phyloP scores from a whole-genome alignment of 2,329 filamentous ascomycete species.

The Xylariaceae sp. region DNA sequence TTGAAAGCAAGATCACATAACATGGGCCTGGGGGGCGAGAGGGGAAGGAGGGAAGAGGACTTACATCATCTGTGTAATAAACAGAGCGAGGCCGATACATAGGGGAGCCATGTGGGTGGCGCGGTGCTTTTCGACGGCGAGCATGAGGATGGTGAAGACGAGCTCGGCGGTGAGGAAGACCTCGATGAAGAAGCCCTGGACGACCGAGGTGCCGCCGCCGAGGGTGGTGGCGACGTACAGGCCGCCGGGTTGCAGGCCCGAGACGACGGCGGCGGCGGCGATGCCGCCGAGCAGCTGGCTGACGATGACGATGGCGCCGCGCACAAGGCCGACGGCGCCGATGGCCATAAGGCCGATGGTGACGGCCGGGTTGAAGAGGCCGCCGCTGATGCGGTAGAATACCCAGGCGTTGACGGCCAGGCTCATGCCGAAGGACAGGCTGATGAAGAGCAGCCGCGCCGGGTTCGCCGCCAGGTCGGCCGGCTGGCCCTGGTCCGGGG shows the following conservation, averaged over 20 bases:
- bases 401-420: constrained; percentile 39
- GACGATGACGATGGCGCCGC: constrained; percentile 39
- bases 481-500: constrained; percentile 15
- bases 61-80: constrained; percentile 39
- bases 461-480: constrained; percentile 18
- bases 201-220: constrained; percentile 37
- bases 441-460: constrained; percentile 31
- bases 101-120: constrained; percentile 57
- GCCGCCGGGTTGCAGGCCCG: constrained; percentile 41
- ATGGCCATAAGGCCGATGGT: constrained; percentile 45
- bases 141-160: constrained; percentile 52
- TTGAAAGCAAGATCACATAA: too few relatives aligned
- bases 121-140: constrained; percentile 57
- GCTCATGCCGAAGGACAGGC: constrained; percentile 34
- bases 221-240: constrained; percentile 44
- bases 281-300: constrained; percentile 47
- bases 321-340: constrained; percentile 34
- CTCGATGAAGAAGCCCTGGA: constrained; percentile 30
- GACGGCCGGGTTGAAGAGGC: constrained; percentile 29
- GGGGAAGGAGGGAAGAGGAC: constrained; percentile 4
- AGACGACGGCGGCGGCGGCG: constrained; percentile 43
- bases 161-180: constrained; percentile 49
- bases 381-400: constrained; percentile 38
- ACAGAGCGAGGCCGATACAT: constrained; percentile 57
- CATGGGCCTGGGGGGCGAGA: too few relatives aligned